Base-by-base conservation (phyloP, 1,284 basidiomycete species). In the Ganoderma multipileum region DNA sequence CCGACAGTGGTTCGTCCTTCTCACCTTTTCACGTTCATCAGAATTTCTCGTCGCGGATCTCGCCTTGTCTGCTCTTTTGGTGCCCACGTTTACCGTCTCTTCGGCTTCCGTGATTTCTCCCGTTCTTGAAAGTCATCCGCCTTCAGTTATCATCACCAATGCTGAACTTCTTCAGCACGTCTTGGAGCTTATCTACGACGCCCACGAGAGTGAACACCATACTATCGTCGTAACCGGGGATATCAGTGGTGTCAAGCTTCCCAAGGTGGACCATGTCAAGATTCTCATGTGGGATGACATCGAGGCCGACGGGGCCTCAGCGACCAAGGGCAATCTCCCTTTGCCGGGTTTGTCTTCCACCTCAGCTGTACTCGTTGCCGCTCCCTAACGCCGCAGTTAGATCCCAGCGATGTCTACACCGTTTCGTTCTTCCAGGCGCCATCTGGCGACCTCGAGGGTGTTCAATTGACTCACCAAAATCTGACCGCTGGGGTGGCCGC, bases 401-500 rank as follows among this genome's bases (percentile, higher is more conserved):
- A 85, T 54, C 82, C 89, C 6, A 81, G 79, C 63, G 87, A 92
- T 72, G 82, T 91, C 2, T 91, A 90, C 74, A 89, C 90, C 3
- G 84, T 93, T 6, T 85, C 89, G 0, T 92, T 92, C 81, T 91
- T 85, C 74, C 79, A 84, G 67, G 82, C 83, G 1, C 75, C 83
- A 33, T 79, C 83, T 20, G 89, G 89, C 41, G 82, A 84, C 59
- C 74, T 91, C 9, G 86, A 86, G 69, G 90, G 86, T 38, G 86
- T 86, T 8, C 89, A 89, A 67, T 80, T 95, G 54, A 92, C 91
- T 0, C 93, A 95, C 75, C 87, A 92, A 74, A 94, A 93, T 71
- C 77, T 94, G 66, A 94, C 92, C 2, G 91, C 93, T 14, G 93
- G 91, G 57, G 89, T 94, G n/a, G 86, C 91, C 2, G 91, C 91